A percentile compares a stretch with the other conserved stretches of the same genome.
These are phyloP conservation scores for Alternaria angustiovoidea DNA, from an alignment of 2,329 filamentous ascomycete species.

Conservation along the genomic window DNA sequence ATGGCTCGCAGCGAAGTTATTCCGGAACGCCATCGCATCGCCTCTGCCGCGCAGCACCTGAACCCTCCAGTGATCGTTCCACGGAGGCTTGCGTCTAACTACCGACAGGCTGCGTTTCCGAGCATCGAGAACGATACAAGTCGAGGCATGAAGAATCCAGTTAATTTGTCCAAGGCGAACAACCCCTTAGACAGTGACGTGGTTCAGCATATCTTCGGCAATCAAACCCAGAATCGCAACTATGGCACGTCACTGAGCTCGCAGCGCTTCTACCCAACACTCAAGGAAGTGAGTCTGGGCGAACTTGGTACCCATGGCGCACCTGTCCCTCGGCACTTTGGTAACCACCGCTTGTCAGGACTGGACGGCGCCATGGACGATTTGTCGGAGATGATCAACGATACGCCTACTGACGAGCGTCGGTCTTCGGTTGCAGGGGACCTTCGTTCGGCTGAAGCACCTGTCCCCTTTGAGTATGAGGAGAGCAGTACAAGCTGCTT, in stretches of 20 bases:
- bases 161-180: conserved; percentile 21
- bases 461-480: conserved; percentile 18
- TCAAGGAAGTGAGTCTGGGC: conserved; percentile 32
- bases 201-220: conserved; percentile 36
- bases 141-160: conserved; percentile 28
- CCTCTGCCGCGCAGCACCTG: conserved; percentile 22
- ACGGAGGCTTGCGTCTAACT: conserved; percentile 18
- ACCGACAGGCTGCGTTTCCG: conserved; percentile 16
- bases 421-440: conserved; percentile 14
- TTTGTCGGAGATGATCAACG: conserved; percentile 39
- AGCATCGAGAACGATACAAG: conserved; percentile 21
- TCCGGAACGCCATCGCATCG: conserved; percentile 25
- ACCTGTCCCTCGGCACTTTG: conserved; percentile 26
- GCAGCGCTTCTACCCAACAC: conserved; percentile 36
- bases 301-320: conserved; percentile 14
- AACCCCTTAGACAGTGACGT: conserved; percentile 16
- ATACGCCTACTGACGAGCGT: conserved; percentile 26
- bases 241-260: conserved; percentile 32
- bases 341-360: conserved; percentile 41
- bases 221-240: conserved; percentile 31
- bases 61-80: conserved; percentile 20
- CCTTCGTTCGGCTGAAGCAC: conserved; percentile 12
- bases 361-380: conserved; percentile 53
- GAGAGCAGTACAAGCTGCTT: conserved; percentile 44
- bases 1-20: conserved; percentile 22